Evolutionary conservation across 192 early-diverging fungal genomes (phyloP).

Genomic region (Linderina pennispora): DNA sequence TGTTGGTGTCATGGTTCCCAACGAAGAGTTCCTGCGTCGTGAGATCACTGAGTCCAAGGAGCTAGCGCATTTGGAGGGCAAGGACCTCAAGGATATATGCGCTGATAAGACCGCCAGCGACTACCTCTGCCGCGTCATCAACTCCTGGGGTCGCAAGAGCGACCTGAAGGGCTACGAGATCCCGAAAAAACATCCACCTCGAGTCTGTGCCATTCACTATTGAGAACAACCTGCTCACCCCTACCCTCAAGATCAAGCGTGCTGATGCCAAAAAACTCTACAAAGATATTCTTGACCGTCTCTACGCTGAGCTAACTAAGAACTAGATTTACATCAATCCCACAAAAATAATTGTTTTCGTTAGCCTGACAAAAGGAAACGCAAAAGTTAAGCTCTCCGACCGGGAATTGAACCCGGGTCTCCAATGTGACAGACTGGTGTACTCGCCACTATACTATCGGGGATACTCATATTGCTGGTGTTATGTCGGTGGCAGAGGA

Average conservation of each 20-base stretch:
- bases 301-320: slow-evolving; percentile 54
- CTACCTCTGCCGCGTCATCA: slow-evolving; percentile 46
- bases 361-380: too few species aligned
- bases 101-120: slow-evolving; percentile 46
- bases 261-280: slow-evolving; percentile 41
- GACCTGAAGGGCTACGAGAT: slow-evolving; percentile 70
- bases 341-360: too few species aligned
- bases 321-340: too few species aligned
- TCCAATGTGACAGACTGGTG: too few species aligned
- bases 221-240: slow-evolving; percentile 79
- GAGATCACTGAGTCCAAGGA: slow-evolving; percentile 33
- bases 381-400: too few species aligned
- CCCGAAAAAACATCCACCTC: slow-evolving; percentile 62
- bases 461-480: too few species aligned
- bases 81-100: slow-evolving; percentile 52
- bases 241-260: slow-evolving; percentile 67
- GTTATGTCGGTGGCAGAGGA: too few species aligned
- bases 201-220: slow-evolving; percentile 63
- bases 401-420: too few species aligned
- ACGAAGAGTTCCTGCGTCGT: slow-evolving; percentile 51
- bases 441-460: too few species aligned
- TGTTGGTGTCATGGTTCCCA: slow-evolving; percentile 86
- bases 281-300: slow-evolving; percentile 36
- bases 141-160: slow-evolving; percentile 50
- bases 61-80: slow-evolving; percentile 14